These are phyloP conservation scores for Phalaenopsis equestris DNA, from an alignment of 106 monocot species.

Conservation along the genomic window DNA sequence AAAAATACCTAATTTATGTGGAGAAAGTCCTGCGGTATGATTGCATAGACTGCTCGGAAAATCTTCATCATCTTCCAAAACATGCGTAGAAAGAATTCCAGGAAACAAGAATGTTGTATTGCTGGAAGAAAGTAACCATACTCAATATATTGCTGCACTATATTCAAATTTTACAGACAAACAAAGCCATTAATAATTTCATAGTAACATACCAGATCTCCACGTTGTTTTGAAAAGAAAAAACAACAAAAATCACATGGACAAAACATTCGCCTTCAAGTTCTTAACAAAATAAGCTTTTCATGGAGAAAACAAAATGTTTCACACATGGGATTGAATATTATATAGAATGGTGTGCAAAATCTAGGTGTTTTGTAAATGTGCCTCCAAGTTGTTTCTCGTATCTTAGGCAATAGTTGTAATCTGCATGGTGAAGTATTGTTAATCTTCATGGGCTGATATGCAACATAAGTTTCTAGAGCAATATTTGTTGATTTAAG, in stretches of 20 bases:
- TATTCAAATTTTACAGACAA: neutral
- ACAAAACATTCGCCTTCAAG: neutral
- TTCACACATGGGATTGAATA: neutral
- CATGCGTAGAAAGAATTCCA: constrained; percentile 36
- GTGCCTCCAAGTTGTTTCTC: neutral
- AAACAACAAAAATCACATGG: neutral
- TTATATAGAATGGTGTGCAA: neutral
- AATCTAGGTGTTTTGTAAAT: neutral
- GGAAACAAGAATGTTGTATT: constrained; percentile 66
- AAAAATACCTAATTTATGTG: constrained; percentile 24
- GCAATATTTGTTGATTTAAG: too few species aligned
- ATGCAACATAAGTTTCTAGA: too few species aligned
- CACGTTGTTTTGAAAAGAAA: neutral
- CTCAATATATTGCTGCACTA: neutral
- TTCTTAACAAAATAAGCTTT: neutral
- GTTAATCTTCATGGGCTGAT: too few species aligned
- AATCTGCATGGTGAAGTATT: neutral
- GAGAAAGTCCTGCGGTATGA: constrained; percentile 11
- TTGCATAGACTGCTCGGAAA: constrained; percentile 23
- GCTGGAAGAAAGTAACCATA: constrained; percentile 33
- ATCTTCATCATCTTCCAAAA: constrained; percentile 82
- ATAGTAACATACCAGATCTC: neutral
- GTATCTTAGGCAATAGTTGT: neutral
- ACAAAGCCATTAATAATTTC: neutral
- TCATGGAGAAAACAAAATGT: neutral